Percentiles rank a stretch among this genome's conserved stretches.
phyloP scores from a whole-genome alignment of 345 rosid genomes.

The Rubroshorea leprosula region DNA sequence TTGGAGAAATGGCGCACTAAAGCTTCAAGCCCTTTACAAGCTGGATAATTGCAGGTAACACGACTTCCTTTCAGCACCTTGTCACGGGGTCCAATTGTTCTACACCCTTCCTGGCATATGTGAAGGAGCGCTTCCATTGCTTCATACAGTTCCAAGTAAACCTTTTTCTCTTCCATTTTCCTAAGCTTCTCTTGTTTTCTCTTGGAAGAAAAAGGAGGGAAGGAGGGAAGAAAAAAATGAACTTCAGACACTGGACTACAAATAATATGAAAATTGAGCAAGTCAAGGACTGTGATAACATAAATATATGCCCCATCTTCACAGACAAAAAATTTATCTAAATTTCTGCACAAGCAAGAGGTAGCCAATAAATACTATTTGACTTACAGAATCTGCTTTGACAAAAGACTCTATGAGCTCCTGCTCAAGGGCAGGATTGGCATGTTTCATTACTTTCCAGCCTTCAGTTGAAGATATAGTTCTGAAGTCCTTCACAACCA shows the following conservation, averaged over 20 bases:
- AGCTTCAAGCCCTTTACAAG: constrained; percentile 76
- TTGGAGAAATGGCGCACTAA: constrained; percentile 72
- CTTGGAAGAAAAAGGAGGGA: constrained; percentile 26
- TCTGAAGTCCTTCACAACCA: constrained; percentile 69
- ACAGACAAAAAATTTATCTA: background rate
- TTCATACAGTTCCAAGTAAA: constrained; percentile 61
- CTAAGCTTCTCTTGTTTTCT: constrained; percentile 49
- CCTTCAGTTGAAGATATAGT: constrained; percentile 68
- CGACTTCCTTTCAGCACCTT: constrained; percentile 54
- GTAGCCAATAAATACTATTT: too few species aligned
- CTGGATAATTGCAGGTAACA: constrained; percentile 54
- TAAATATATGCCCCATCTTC: too few species aligned
- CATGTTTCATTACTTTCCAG: constrained; percentile 71
- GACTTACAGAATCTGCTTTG: constrained; percentile 66
- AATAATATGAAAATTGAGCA: too few species aligned
- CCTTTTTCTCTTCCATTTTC: constrained; percentile 55
- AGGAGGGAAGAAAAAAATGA: too few species aligned
- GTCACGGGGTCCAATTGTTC: constrained; percentile 76
- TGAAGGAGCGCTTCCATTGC: constrained; percentile 89
- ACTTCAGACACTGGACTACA: too few species aligned
- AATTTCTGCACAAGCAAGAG: background rate
- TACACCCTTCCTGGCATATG: constrained; percentile 81
- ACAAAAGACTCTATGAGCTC: constrained; percentile 64
- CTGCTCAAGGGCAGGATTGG: constrained; percentile 68
- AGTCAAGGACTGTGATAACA: too few species aligned